Percentiles rank a stretch among this genome's conserved stretches.
Conservation (phyloP, 257 asterid genomes). For the Capsicum pubescens region DNA sequence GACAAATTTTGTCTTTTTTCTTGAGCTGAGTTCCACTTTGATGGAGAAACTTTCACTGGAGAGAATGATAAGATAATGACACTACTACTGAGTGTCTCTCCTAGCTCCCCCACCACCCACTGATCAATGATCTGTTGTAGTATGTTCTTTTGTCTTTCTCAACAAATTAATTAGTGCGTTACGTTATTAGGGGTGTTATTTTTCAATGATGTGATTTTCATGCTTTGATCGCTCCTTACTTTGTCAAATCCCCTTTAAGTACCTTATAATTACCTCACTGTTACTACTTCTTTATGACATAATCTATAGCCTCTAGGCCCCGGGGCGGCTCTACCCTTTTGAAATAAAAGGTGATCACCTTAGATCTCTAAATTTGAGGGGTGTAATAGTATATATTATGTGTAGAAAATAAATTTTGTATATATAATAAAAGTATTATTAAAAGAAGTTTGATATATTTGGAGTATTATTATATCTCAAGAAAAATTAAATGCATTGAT, state of each 20-base stretch:
- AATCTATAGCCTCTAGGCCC: background rate
- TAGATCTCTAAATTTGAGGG: no score
- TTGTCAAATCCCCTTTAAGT: no score
- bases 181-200: background rate
- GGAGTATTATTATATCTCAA: no score
- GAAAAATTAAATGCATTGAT: no score
- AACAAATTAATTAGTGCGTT: background rate
- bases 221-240: background rate
- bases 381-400: no score
- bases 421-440: no score
- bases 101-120: background rate
- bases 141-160: background rate
- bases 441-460: no score
- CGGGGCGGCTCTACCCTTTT: no score
- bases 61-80: slow-evolving; percentile 17
- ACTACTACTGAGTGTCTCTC: background rate
- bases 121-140: background rate
- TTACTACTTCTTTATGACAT: background rate
- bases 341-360: no score
- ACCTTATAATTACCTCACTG: background rate
- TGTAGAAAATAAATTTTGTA: no score
- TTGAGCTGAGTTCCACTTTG: background rate
- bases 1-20: slow-evolving; percentile 1
- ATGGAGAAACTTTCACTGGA: background rate
- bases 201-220: slow-evolving; percentile 1